phyloP scores from a whole-genome alignment of 1,284 basidiomycete species.

The Marasmius tenuissimus region DNA sequence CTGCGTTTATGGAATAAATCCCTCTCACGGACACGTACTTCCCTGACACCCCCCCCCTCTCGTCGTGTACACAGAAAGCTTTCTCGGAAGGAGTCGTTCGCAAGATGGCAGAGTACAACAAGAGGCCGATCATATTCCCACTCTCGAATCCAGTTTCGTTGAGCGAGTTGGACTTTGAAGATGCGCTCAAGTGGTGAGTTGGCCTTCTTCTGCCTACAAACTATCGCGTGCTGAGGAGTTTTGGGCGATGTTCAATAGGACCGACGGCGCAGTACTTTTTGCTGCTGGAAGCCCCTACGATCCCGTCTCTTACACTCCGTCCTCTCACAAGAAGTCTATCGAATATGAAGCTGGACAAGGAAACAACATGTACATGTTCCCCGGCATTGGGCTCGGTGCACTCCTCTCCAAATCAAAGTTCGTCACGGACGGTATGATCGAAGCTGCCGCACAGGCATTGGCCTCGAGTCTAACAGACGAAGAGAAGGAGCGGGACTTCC shows the following conservation, averaged over 20 bases:
- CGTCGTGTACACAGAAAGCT: conserved; percentile 45
- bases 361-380: conserved; percentile 77
- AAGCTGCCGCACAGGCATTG: conserved; percentile 60
- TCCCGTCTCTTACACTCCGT: conserved; percentile 42
- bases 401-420: conserved; percentile 60
- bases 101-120: conserved; percentile 71
- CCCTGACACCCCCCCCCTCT: conserved; percentile 6
- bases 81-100: conserved; percentile 73
- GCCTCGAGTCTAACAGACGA: conserved; percentile 61
- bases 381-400: conserved; percentile 67
- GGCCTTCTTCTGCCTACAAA: background rate
- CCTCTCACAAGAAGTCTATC: conserved; percentile 30
- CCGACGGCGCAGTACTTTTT: conserved; percentile 68
- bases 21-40: background rate
- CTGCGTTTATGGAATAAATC: conserved; percentile 27
- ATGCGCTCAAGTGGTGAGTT: conserved; percentile 69
- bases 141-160: conserved; percentile 80
- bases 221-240: conserved; percentile 3
- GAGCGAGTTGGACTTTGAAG: conserved; percentile 68
- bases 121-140: conserved; percentile 82
- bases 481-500: conserved; percentile 53
- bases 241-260: conserved; percentile 34
- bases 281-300: conserved; percentile 83
- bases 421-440: conserved; percentile 65
- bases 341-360: conserved; percentile 75